Base-by-base conservation (phyloP, 2,329 filamentous ascomycete species). In the Penicillium brasilianum region DNA sequence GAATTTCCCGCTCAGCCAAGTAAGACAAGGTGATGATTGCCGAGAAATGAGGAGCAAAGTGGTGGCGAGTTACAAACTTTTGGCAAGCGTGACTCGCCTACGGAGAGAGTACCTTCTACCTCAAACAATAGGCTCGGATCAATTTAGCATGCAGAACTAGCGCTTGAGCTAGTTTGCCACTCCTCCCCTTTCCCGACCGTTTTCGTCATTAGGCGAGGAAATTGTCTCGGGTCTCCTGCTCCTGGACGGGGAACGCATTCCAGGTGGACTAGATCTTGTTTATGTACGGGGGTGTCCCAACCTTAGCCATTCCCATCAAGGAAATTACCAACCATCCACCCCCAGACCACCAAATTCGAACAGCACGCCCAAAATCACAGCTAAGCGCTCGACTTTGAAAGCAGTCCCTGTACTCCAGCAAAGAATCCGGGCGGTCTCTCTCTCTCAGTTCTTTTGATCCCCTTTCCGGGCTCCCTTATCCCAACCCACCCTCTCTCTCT, bases 221-320 rank as follows among this genome's bases (percentile, higher is more conserved):
- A 63, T 41, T 66, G 49, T 55, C 62, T 48, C 62, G 62, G 49
- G 58, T 58, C 41, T 44, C 60, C 46, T 66, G 59, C 44, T 48
- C 44, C 44, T 28, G 44, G 66, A 51, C 58, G 59, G 61, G 60
- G 60, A 69, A 63, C 25, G 61, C 67, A 69, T 69, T 69, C 66
- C 67, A 66, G 60, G 61, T 69, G 62, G 61, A 67, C 49, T 65
- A 63, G 39, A 53, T 55, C 62, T 67, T 69, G 65, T 69, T 69
- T 69, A 69, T 68, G 63, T 68, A 67, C 55, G 62, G 61, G 39
- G 62, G 60, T 59, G 57, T 64, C 63, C 58, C 67, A 56, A 58
- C 63, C 8, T 59, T 66, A 11, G 30, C 54, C 60, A 64, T 65
- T 55, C 63, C 61, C 59, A 44, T 54, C 54, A 57, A 68, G 43